Percentiles rank a stretch among this genome's conserved stretches.
These are phyloP conservation scores for Tympanopsis confertula DNA, from an alignment of 2,329 filamentous ascomycete genomes.

Conservation along the genomic window DNA sequence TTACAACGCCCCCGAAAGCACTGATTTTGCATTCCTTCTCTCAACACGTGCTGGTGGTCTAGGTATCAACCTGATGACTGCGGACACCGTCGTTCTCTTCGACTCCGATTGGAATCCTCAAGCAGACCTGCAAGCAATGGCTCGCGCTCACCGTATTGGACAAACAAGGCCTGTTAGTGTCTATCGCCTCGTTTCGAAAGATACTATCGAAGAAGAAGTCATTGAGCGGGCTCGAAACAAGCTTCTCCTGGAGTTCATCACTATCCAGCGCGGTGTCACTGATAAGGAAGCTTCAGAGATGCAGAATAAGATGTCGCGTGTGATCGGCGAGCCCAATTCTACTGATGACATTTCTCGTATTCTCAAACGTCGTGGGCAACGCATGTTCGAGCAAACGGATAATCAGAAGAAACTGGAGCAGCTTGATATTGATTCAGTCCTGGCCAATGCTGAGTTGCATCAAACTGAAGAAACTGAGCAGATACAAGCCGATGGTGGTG, in stretches of 20 bases:
- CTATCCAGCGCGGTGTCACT: conserved; percentile 91
- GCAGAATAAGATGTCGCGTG: conserved; percentile 65
- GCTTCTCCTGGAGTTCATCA: conserved; percentile 91
- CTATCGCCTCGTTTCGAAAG: conserved; percentile 91
- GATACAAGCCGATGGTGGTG: conserved; percentile 77
- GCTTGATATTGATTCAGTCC: conserved; percentile 90
- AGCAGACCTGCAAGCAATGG: conserved; percentile 96
- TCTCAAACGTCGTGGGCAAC: conserved; percentile 93
- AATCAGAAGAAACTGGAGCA: conserved; percentile 96
- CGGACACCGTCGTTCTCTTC: conserved; percentile 93
- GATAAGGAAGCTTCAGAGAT: conserved; percentile 74
- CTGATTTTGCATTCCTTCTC: conserved; percentile 90
- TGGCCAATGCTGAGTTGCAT: conserved; percentile 93
- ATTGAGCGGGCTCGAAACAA: conserved; percentile 94
- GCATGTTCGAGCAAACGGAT: conserved; percentile 95
- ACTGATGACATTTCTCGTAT: conserved; percentile 94
- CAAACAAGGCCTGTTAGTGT: conserved; percentile 94
- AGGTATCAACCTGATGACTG: conserved; percentile 98
- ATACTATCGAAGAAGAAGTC: conserved; percentile 96
- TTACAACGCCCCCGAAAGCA: conserved; percentile 92
- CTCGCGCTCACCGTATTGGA: conserved; percentile 91
- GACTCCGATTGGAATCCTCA: conserved; percentile 99
- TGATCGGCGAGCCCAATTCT: conserved; percentile 71
- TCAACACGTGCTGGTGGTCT: conserved; percentile 92
- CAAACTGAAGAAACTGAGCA: conserved; percentile 92